Evolutionary conservation across 495 filamentous ascomycete genomes (phyloP).

Genomic region (Tuber borchii): DNA sequence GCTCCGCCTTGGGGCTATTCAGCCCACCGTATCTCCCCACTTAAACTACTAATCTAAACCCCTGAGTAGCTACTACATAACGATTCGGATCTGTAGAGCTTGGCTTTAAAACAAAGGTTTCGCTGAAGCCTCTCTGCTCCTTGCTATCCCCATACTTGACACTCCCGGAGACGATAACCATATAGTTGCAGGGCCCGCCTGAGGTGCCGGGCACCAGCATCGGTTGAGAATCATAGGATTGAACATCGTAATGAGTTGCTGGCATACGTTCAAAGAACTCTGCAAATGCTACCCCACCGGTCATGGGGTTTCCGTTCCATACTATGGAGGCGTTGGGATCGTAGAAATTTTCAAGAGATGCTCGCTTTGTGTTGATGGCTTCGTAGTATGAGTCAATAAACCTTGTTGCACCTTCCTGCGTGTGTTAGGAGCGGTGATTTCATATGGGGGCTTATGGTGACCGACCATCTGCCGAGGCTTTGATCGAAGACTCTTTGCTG

Average conservation of each 20-base stretch:
- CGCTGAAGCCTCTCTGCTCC: slow-evolving; percentile 56
- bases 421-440: neutral
- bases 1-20: neutral
- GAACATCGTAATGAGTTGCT: slow-evolving; percentile 53
- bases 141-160: slow-evolving; percentile 54
- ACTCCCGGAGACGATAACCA: slow-evolving; percentile 55
- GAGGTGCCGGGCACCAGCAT: slow-evolving; percentile 50
- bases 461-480: slow-evolving; percentile 34
- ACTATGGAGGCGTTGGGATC: slow-evolving; percentile 51
- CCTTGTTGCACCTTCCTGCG: slow-evolving; percentile 43
- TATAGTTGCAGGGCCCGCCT: slow-evolving; percentile 52
- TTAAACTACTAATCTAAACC: slow-evolving; percentile 40
- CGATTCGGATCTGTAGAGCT: slow-evolving; percentile 44
- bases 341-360: slow-evolving; percentile 55
- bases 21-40: neutral
- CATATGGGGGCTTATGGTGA: neutral
- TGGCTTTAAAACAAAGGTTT: slow-evolving; percentile 61
- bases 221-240: slow-evolving; percentile 62
- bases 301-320: slow-evolving; percentile 60
- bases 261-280: slow-evolving; percentile 60
- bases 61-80: slow-evolving; percentile 42
- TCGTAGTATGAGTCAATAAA: slow-evolving; percentile 53
- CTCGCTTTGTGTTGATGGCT: slow-evolving; percentile 53
- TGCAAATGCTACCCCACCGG: slow-evolving; percentile 54
- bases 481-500: slow-evolving; percentile 32